Evolutionary conservation across 2,329 filamentous ascomycete species (phyloP), one percentile per base, ranked within the genome.

Genomic region (Clonostachys chloroleuca): DNA sequence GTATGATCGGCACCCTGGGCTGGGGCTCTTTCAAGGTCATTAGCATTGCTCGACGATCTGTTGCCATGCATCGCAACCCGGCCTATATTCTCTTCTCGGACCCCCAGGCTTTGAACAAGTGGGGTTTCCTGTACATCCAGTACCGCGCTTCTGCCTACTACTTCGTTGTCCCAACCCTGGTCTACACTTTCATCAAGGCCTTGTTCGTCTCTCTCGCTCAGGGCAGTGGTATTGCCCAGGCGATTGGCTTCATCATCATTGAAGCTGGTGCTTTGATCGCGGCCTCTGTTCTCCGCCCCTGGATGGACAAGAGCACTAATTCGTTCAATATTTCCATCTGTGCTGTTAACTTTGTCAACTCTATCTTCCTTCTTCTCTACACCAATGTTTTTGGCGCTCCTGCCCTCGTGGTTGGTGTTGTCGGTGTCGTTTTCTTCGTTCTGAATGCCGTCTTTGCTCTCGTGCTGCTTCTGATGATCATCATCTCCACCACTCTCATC

Each of bases 241-340:
- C 90, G 10, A 76, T 96, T 49, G 88, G 85, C 14, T 78, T 96
- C 49, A 75, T 97, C 39, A 74, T 96, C 50, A 83, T 96, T 48
- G 92, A 97, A 67, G 86, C 86, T 3, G 81, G 69, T 45, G 85
- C 87, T 56, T 77, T 97, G 48, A 86, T 96, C 57, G 83, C 72
- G 18, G 84, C 90, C 47, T 87, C 84, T 50, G 85, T 95, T 46
- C 72, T 96, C 55, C 85, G 89, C 50, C 92, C 92, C 16, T 97
- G 90, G 87, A 97, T 97, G 92, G 92, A 96, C 77, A 96, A 96
- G 82, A 92, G 92, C 73, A 96, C 90, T 51, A 97, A 96, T 68
- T 85, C 86, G 43, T 95, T 96, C 78, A 96, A 96, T 72, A 96
- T 97, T 60, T 81, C 90, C 51, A 96, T 96, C 59, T 87, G 84